Conservation (phyloP, 2,329 filamentous ascomycete genomes). For the Nemania abortiva region DNA sequence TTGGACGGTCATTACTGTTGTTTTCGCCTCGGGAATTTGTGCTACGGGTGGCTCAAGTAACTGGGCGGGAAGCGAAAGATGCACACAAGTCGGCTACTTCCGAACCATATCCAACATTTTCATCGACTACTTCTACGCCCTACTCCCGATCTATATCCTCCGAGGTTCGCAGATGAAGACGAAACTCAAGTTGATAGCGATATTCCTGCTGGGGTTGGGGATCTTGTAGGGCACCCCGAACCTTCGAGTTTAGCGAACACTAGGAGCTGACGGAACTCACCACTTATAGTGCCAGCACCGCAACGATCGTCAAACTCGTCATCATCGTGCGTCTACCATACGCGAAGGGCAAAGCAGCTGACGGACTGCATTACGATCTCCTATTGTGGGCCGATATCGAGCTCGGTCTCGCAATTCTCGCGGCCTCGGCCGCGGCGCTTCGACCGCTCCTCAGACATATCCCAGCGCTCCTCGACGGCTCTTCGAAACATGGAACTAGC, state of each 20-base stretch:
- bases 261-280: slow-evolving; percentile 14
- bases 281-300: slow-evolving; percentile 48
- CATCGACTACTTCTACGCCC: slow-evolving; percentile 53
- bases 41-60: slow-evolving; percentile 47
- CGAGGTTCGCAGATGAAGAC: slow-evolving; percentile 47
- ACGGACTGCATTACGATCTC: slow-evolving; percentile 49
- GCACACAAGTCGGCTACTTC: slow-evolving; percentile 49
- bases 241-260: neutral
- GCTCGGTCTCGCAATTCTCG: slow-evolving; percentile 50
- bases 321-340: slow-evolving; percentile 47
- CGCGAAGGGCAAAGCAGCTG: slow-evolving; percentile 41
- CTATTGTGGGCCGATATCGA: slow-evolving; percentile 52
- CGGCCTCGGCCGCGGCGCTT: slow-evolving; percentile 49
- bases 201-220: slow-evolving; percentile 50
- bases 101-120: slow-evolving; percentile 52
- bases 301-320: slow-evolving; percentile 53
- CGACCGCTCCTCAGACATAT: slow-evolving; percentile 49
- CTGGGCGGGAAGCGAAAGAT: slow-evolving; percentile 48
- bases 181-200: slow-evolving; percentile 47
- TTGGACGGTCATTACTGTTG: slow-evolving; percentile 51
- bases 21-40: slow-evolving; percentile 51
- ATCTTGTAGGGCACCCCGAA: slow-evolving; percentile 47
- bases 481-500: slow-evolving; percentile 15
- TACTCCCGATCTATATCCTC: slow-evolving; percentile 50
- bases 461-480: slow-evolving; percentile 34